Conservation (phyloP, 2,329 filamentous ascomycete species). For the Diaporthe sp. region DNA sequence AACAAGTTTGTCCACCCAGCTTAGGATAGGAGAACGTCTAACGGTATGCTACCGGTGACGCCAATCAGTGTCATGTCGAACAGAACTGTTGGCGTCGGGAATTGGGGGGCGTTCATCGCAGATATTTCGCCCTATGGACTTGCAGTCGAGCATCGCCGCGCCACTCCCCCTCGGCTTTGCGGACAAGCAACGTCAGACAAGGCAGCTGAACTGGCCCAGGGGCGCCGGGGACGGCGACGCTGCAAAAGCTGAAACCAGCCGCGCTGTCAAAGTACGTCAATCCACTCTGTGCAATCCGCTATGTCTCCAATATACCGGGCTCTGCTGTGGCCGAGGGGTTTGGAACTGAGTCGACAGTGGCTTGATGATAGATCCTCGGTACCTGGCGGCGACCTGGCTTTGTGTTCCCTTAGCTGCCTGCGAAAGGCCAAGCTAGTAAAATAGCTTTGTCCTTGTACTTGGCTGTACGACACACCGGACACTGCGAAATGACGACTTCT, state of each 20-base stretch:
- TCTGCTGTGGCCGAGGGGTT: slow-evolving; percentile 25
- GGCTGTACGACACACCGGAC: slow-evolving; percentile 9
- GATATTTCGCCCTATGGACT: neutral
- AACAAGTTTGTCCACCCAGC: neutral
- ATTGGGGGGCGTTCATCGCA: neutral
- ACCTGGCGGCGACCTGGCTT: slow-evolving; percentile 21
- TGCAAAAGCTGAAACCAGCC: slow-evolving; percentile 17
- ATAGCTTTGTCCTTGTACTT: slow-evolving; percentile 27
- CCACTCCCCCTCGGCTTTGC: neutral
- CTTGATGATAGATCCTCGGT: slow-evolving; percentile 16
- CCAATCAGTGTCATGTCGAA: slow-evolving; percentile 12
- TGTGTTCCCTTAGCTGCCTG: slow-evolving; percentile 31
- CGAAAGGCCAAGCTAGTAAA: slow-evolving; percentile 2
- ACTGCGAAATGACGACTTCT: slow-evolving; percentile 21
- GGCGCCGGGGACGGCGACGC: neutral
- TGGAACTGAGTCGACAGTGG: slow-evolving; percentile 16
- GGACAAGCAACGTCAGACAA: neutral
- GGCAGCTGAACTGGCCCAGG: slow-evolving; percentile 2
- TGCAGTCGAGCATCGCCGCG: neutral
- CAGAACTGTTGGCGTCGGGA: neutral
- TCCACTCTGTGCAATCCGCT: slow-evolving; percentile 21
- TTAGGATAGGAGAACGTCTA: neutral
- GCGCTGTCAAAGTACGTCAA: slow-evolving; percentile 36
- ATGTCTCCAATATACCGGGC: slow-evolving; percentile 6
- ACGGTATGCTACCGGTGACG: slow-evolving; percentile 10